A percentile compares a stretch with the other conserved stretches of the same genome.
Evolutionary conservation across 768 basidiomycete genomes (phyloP).

Genomic region (Mycena rosella): DNA sequence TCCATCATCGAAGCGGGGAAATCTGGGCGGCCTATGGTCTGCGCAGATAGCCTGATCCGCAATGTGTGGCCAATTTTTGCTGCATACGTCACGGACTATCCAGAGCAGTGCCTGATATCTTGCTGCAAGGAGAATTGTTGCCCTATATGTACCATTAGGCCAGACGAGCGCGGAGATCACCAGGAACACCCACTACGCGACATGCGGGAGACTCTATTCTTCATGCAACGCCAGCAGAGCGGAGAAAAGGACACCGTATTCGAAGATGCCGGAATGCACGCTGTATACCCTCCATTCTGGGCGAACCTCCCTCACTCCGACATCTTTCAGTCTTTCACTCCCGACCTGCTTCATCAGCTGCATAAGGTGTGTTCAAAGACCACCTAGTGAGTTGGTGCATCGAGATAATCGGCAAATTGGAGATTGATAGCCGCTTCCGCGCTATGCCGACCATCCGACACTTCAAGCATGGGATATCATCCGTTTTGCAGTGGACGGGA

Average conservation of each 20-base stretch:
- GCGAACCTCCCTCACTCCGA: slow-evolving; percentile 51
- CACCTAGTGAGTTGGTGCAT: slow-evolving; percentile 54
- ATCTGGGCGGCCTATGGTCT: slow-evolving; percentile 29
- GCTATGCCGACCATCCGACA: slow-evolving; percentile 46
- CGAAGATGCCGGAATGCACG: slow-evolving; percentile 28
- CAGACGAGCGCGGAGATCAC: slow-evolving; percentile 37
- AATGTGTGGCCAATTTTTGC: slow-evolving; percentile 23
- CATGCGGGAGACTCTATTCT: slow-evolving; percentile 22
- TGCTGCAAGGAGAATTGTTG: slow-evolving; percentile 33
- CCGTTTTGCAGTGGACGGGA: too few species aligned
- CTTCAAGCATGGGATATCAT: slow-evolving; percentile 50
- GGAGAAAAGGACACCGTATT: slow-evolving; percentile 33
- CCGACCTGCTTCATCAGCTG: slow-evolving; percentile 40
- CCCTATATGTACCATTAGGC: not conserved
- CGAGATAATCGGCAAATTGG: too few species aligned
- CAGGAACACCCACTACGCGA: not conserved
- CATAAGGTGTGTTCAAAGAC: slow-evolving; percentile 62
- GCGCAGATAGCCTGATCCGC: slow-evolving; percentile 16
- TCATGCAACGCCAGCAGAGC: slow-evolving; percentile 35
- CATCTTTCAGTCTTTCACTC: slow-evolving; percentile 55
- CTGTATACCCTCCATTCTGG: slow-evolving; percentile 54
- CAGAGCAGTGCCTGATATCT: not conserved
- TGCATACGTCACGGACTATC: slow-evolving; percentile 2
- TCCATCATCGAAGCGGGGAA: slow-evolving; percentile 35
- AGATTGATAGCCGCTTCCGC: slow-evolving; percentile 50